These are phyloP conservation scores for Termitomyces sp. DNA, from an alignment of 768 basidiomycete genomes.

Conservation along the genomic window DNA sequence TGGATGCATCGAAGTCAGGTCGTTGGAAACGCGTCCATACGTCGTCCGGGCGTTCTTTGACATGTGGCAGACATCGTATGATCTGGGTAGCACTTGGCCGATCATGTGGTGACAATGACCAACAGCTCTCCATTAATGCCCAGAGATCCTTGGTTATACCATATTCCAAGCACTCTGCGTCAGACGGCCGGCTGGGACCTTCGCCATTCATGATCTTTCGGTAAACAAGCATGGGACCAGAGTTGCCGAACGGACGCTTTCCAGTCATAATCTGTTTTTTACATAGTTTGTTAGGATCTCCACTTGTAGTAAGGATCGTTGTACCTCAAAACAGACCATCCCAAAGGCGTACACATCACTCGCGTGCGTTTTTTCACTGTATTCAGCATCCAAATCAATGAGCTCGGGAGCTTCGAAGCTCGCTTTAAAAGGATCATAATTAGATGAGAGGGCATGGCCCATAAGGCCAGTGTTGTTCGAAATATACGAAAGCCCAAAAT, in stretches of 20 bases:
- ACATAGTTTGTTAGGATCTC: neutral
- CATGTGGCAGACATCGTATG: neutral
- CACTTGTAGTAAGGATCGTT: neutral
- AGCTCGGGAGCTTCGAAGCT: constrained; percentile 32
- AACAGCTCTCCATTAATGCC: neutral
- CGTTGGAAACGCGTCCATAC: neutral
- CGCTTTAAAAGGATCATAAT: constrained; percentile 18
- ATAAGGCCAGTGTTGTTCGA: constrained; percentile 10
- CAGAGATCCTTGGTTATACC: constrained; percentile 1
- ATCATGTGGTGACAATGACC: neutral
- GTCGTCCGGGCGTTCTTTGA: neutral
- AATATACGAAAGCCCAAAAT: constrained; percentile 38
- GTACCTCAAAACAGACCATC: constrained; percentile 6
- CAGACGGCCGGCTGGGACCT: neutral
- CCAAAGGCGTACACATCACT: constrained; percentile 4
- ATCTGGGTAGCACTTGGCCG: neutral
- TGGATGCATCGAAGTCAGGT: neutral
- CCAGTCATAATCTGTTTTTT: neutral
- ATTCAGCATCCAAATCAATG: constrained; percentile 8
- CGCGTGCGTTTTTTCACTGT: constrained; percentile 4
- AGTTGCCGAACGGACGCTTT: neutral
- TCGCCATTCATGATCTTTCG: neutral
- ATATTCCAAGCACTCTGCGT: neutral
- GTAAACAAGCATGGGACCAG: neutral
- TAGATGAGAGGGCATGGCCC: constrained; percentile 11